Base-by-base conservation (phyloP, 768 basidiomycete species). In the Leucocoprinus leucothites region DNA sequence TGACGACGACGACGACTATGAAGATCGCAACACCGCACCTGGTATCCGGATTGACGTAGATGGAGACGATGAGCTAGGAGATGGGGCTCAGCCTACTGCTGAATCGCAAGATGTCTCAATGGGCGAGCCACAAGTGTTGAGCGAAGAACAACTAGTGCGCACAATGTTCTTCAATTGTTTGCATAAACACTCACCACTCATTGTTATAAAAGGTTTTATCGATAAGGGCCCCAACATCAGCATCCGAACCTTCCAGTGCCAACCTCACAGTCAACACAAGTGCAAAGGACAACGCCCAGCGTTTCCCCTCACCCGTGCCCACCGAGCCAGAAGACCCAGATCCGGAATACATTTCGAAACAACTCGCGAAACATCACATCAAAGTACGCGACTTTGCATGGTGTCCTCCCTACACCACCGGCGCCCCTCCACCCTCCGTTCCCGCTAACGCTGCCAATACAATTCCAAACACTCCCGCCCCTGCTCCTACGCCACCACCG, bases 301-400 rank as follows among this genome's bases (percentile, higher is more conserved):
- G 53, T 7, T 36, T 19, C 4, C 46, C 45, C 13, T 76, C 74
- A 0, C 71, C 67, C 1, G 65, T 67, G 0, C 67, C 71, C 2
- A 76, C 76, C 1, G 75, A 76, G 46, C 52, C 74, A 14, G 60
- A 69, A 16, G 71, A 74, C 47, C 69, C 71, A 3, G 69, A 72
- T 28, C 67, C 70, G 3, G 72, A 74, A 38, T 65, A 65, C 26
- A 65, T 75, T 25, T 61, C 67, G 3, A 54, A 57, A 3, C 53
- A 62, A 8, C 59, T 75, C 9, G 52, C 65, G 2, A 28, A 36
- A n/a, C 64, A 57, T 2, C 70, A 66, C 19, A 71, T 78, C 65
- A 75, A 73, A 64, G 67, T 75, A 16, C 69, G 69, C 18, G 78
- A 79, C 62, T 79, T 65, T 52, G 78, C n/a, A 35, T 16, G 22